phyloP scores from a whole-genome alignment of 495 filamentous ascomycete genomes.

The Saxophila tyrrhenica region DNA sequence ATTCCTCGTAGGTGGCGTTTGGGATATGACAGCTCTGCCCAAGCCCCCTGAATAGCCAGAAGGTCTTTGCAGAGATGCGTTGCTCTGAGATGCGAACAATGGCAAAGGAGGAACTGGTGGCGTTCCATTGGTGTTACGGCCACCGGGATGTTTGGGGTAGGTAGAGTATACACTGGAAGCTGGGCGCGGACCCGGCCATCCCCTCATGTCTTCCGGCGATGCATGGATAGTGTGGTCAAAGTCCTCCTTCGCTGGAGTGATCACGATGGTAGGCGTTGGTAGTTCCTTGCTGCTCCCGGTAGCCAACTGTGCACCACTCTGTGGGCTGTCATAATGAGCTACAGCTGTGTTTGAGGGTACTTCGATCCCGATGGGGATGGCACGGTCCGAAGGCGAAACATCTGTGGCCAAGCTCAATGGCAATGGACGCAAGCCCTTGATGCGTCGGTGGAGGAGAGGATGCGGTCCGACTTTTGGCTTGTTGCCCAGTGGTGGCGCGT shows the following conservation, averaged over 20 bases:
- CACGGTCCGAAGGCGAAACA: constrained; percentile 62
- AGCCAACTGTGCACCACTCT: too few relatives aligned
- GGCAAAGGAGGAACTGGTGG: constrained; percentile 58
- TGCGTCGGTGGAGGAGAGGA: constrained; percentile 8
- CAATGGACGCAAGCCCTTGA: constrained; percentile 12
- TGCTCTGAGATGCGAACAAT: constrained; percentile 22
- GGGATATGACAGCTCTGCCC: not conserved
- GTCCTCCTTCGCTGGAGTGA: constrained; percentile 54
- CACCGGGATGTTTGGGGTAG: constrained; percentile 31
- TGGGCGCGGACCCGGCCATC: constrained; percentile 30
- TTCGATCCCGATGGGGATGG: constrained; percentile 69
- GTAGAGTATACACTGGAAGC: constrained; percentile 63
- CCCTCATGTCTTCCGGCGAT: constrained; percentile 29
- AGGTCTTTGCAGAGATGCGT: not conserved
- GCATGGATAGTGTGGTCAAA: constrained; percentile 47
- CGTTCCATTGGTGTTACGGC: constrained; percentile 24
- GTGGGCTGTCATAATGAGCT: too few relatives aligned
- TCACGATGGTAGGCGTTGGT: constrained; percentile 48
- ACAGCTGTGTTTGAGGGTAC: constrained; percentile 43
- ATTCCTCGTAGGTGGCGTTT: constrained; percentile 1
- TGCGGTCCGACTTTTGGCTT: not conserved
- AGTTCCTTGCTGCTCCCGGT: constrained; percentile 9
- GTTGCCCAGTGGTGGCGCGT: not conserved
- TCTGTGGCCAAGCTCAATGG: constrained; percentile 30
- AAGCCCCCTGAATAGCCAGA: not conserved